These are phyloP conservation scores for Alternaria conjuncta DNA, from an alignment of 2,329 filamentous ascomycete species.

Conservation along the genomic window DNA sequence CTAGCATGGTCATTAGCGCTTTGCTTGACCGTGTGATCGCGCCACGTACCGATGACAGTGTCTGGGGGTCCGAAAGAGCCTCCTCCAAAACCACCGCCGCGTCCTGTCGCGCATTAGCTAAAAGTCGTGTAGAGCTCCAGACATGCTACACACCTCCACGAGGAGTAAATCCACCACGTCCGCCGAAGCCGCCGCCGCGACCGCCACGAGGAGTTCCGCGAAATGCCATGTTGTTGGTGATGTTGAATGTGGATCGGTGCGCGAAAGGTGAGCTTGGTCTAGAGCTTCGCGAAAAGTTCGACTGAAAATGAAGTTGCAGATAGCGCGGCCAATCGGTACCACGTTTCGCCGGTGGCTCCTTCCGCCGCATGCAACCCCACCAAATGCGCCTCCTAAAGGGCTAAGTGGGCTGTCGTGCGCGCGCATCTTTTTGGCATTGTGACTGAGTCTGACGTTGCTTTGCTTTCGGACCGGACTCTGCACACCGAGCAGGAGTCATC, in stretches of 20 bases:
- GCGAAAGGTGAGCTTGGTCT: slow-evolving; percentile 34
- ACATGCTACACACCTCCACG: slow-evolving; percentile 54
- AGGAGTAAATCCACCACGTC: slow-evolving; percentile 59
- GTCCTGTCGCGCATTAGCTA: slow-evolving; percentile 46
- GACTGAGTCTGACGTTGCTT: slow-evolving; percentile 16
- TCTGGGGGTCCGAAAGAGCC: slow-evolving; percentile 53
- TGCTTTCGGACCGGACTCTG: slow-evolving; percentile 7
- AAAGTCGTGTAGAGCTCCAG: slow-evolving; percentile 24
- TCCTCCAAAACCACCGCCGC: slow-evolving; percentile 41
- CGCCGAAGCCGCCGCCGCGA: slow-evolving; percentile 56
- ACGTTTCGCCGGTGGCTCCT: slow-evolving; percentile 31
- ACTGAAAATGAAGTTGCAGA: slow-evolving; percentile 35
- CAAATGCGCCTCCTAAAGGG: slow-evolving; percentile 27
- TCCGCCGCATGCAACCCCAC: slow-evolving; percentile 28
- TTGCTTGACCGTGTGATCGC: background rate
- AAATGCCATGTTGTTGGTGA: slow-evolving; percentile 65
- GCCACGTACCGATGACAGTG: slow-evolving; percentile 49
- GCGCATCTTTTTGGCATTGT: slow-evolving; percentile 33
- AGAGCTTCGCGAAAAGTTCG: slow-evolving; percentile 34
- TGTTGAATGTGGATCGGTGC: slow-evolving; percentile 36
- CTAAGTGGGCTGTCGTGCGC: slow-evolving; percentile 32
- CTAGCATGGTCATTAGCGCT: slow-evolving; percentile 55
- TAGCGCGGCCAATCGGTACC: slow-evolving; percentile 32
- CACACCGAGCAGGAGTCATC: slow-evolving; percentile 10
- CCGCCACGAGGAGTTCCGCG: slow-evolving; percentile 54